A percentile compares a stretch with the other conserved stretches of the same genome.
phyloP scores from a whole-genome alignment of 129 eudicot genomes.

The Centella asiatica region DNA sequence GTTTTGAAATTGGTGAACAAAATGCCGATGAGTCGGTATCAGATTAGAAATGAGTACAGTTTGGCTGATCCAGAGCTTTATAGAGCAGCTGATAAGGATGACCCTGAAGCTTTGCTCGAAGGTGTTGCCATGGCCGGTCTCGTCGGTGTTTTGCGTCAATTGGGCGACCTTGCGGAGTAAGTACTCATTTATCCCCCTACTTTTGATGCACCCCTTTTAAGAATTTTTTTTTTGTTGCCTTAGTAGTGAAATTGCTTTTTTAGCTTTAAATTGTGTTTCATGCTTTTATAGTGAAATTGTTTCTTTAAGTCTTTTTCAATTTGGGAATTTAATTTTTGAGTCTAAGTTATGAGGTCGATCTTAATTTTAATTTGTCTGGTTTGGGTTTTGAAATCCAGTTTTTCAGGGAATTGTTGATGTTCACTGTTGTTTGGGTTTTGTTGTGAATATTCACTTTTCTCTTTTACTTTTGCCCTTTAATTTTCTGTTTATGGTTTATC shows the following conservation, averaged over 20 bases:
- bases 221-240: neutral
- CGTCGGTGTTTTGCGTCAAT: constrained; percentile 89
- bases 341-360: neutral
- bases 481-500: neutral
- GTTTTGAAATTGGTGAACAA: neutral
- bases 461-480: neutral
- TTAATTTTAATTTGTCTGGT: too few species aligned
- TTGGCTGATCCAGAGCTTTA: constrained; percentile 81
- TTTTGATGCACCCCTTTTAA: neutral
- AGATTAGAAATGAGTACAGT: constrained; percentile 72
- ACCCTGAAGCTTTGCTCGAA: constrained; percentile 93
- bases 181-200: constrained; percentile 15
- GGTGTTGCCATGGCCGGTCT: constrained; percentile 97
- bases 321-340: neutral
- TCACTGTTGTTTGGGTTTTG: neutral
- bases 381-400: neutral
- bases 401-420: neutral
- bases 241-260: too few species aligned
- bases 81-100: constrained; percentile 74
- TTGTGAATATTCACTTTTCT: neutral
- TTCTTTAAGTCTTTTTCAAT: neutral
- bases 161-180: constrained; percentile 96
- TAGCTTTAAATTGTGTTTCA: neutral
- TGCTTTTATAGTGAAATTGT: neutral
- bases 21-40: constrained; percentile 76